Conservation (phyloP, 2,329 filamentous ascomycete genomes). For the Rutstroemia sp. region DNA sequence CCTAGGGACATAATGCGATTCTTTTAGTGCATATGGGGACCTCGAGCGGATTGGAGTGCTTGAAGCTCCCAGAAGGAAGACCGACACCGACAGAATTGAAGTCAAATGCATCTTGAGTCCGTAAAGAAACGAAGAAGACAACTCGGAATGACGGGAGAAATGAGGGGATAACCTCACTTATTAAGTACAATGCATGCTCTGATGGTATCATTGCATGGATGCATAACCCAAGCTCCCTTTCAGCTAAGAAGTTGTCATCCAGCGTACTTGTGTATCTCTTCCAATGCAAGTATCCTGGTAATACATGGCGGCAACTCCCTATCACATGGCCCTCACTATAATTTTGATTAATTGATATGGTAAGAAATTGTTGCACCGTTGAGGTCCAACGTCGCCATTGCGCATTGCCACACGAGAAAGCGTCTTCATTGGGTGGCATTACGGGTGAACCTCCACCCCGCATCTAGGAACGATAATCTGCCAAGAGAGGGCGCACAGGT, state of each 20-base stretch:
- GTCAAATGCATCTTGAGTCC: background rate
- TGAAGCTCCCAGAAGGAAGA: background rate
- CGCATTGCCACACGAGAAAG: background rate
- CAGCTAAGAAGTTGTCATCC: background rate
- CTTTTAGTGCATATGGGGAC: background rate
- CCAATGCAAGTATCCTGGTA: background rate
- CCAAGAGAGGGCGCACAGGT: background rate
- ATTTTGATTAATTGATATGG: background rate
- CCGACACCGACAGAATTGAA: background rate
- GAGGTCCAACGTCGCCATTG: background rate
- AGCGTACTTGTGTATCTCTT: background rate
- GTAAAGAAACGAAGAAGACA: background rate
- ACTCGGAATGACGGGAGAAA: background rate
- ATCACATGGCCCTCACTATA: background rate
- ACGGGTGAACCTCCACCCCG: background rate
- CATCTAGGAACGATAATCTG: background rate
- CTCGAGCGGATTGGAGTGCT: conserved; percentile 27
- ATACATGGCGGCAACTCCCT: background rate
- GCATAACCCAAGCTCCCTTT: background rate
- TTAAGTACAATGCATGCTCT: background rate
- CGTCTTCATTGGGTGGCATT: background rate
- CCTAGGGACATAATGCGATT: background rate
- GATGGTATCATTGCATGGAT: background rate
- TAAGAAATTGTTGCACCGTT: background rate
- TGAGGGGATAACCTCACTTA: background rate